Conservation (phyloP, 306 rosid species). For the Lathyrus oleraceus region DNA sequence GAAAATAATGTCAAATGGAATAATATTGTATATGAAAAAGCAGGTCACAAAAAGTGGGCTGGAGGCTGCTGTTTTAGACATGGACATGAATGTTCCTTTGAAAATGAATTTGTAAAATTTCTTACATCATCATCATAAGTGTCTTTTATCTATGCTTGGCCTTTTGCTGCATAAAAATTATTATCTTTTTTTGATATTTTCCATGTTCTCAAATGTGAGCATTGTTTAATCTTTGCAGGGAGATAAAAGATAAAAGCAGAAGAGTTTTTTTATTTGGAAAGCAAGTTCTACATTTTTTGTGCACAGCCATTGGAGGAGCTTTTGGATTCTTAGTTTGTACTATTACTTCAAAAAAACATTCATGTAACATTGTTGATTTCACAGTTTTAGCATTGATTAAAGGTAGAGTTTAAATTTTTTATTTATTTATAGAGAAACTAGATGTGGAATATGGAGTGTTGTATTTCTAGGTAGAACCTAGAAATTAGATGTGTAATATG, state of each 20-base stretch:
- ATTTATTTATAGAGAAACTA: neutral
- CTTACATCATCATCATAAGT: constrained; percentile 30
- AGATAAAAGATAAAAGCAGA: constrained; percentile 22
- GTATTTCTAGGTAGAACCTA: neutral
- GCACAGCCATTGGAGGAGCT: constrained; percentile 13
- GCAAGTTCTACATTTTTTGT: constrained; percentile 21
- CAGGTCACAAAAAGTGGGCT: constrained; percentile 31
- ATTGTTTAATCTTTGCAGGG: constrained; percentile 36
- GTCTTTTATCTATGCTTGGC: neutral
- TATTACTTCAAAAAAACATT: neutral
- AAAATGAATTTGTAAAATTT: constrained; percentile 31
- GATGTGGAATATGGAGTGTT: constrained; percentile 24
- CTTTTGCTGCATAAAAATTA: constrained; percentile 15
- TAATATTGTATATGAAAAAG: neutral
- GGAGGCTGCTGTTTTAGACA: constrained; percentile 41
- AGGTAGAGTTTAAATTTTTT: neutral
- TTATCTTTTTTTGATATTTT: neutral
- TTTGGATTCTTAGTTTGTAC: neutral
- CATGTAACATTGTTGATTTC: constrained; percentile 33
- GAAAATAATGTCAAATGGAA: constrained; percentile 19
- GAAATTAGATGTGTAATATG: constrained; percentile 31
- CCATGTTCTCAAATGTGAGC: neutral
- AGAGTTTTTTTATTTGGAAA: neutral
- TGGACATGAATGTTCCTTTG: neutral
- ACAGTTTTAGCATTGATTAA: constrained; percentile 12